Base-by-base conservation (phyloP, 1,284 basidiomycete species). In the Rhodotorula mucilaginosa region DNA sequence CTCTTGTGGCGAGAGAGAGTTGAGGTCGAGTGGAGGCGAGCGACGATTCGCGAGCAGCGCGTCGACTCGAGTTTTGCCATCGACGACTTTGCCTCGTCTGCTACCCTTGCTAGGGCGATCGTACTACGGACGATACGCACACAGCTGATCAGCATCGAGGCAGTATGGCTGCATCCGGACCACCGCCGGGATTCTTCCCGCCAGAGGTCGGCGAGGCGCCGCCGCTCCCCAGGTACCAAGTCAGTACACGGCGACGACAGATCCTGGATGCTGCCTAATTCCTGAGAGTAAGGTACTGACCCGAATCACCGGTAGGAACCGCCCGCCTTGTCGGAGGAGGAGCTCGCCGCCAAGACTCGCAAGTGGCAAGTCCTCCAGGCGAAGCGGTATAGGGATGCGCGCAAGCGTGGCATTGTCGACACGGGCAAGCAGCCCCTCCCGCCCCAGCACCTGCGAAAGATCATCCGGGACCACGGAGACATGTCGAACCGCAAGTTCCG, bases 281-380 rank as follows among this genome's bases (percentile, higher is more conserved):
- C 12, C 54, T 15, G 8, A 1, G n/a, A 29, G 13, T 16, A 16
- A 26, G 26, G 18, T n/a, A 15, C 54, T 56, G 54, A 56, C 26
- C 10, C 15, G 2, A 13, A 2, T 56, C 0, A 18, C 12, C n/a
- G 6, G 2, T 48, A 77, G 76, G 77, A 75, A 56, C 70, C 82
- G n/a, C 67, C 76, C n/a, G 58, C 76, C 72, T 86, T 94, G 80
- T 85, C 89, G n/a, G 86, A 87, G 48, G 91, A 93, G 83, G 84
- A 86, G 70, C 85, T 96, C 71, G 88, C 88, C 39, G 87, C 90
- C 81, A 96, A 96, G 83, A 88, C 91, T 59, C 88, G 91, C 83
- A 96, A 96, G 84, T 97, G 93, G 93, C 85, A 90, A 71, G 90
- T 93, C 79, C 91, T 93, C 87, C 93, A 96, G 84, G 89, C 86